These are phyloP conservation scores for Sugiyamaella neomexicana DNA, from an alignment of 1,139 yeast genomes.

Conservation along the genomic window DNA sequence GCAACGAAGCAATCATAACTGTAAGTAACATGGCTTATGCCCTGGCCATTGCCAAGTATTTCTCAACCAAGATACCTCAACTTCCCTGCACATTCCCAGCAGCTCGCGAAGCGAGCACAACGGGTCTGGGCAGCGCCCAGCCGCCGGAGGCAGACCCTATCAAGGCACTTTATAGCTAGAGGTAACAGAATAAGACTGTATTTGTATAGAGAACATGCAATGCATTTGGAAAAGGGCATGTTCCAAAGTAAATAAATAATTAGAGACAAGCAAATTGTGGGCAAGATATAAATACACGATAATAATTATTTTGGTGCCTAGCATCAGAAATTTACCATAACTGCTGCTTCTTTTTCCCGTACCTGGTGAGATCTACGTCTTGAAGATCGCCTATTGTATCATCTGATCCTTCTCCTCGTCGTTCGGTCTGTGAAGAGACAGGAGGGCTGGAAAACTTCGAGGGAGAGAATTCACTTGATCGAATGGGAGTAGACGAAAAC, in stretches of 20 bases:
- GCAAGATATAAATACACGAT: constrained; percentile 15
- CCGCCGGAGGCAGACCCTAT: no score
- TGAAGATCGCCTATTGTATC: constrained; percentile 46
- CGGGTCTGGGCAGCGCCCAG: no score
- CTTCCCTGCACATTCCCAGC: no score
- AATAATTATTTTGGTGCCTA: neutral
- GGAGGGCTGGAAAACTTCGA: constrained; percentile 39
- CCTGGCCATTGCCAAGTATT: no score
- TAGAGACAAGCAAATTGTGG: constrained; percentile 2
- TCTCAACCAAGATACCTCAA: no score
- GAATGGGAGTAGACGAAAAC: constrained; percentile 41
- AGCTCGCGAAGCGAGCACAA: no score
- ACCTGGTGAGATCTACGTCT: constrained; percentile 47
- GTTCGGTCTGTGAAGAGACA: constrained; percentile 22
- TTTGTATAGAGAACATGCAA: constrained; percentile 11
- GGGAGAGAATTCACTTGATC: constrained; percentile 35
- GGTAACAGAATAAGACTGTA: neutral
- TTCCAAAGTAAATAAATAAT: constrained; percentile 14
- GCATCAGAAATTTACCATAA: constrained; percentile 1
- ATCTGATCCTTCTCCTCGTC: constrained; percentile 27
- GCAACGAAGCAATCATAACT: no score
- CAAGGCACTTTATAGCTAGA: neutral
- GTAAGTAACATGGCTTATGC: no score
- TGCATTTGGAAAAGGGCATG: constrained; percentile 10
- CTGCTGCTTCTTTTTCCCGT: constrained; percentile 16